These are phyloP conservation scores for Hydnomerulius pinastri DNA, from an alignment of 768 basidiomycete genomes.

Conservation along the genomic window DNA sequence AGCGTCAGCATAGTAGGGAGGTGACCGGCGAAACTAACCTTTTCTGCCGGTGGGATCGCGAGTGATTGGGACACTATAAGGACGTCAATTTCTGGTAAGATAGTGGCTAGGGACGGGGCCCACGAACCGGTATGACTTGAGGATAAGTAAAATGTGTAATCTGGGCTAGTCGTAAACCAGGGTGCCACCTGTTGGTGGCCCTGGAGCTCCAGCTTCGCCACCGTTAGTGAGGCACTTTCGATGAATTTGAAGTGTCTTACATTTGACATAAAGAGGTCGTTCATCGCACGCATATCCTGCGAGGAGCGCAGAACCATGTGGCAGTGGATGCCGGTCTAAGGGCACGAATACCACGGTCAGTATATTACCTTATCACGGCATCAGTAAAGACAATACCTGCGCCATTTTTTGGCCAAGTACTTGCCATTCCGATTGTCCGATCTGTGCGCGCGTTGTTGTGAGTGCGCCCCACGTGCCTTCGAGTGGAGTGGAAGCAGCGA, in stretches of 20 bases:
- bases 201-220: slow-evolving; percentile 25
- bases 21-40: slow-evolving; percentile 7
- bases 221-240: slow-evolving; percentile 1
- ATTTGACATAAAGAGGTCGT: slow-evolving; percentile 51
- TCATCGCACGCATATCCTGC: slow-evolving; percentile 48
- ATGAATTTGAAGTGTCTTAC: slow-evolving; percentile 17
- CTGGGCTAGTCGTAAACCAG: slow-evolving; percentile 43
- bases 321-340: slow-evolving; percentile 55
- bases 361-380: slow-evolving; percentile 2
- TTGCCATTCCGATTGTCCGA: slow-evolving; percentile 41
- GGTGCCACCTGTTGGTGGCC: slow-evolving; percentile 26
- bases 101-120: slow-evolving; percentile 3
- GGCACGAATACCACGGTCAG: slow-evolving; percentile 19
- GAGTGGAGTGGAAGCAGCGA: slow-evolving; percentile 50
- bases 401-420: slow-evolving; percentile 45
- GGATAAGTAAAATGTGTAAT: slow-evolving; percentile 46
- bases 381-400: slow-evolving; percentile 38
- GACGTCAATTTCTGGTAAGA: not conserved
- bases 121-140: slow-evolving; percentile 30
- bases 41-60: slow-evolving; percentile 3
- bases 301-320: slow-evolving; percentile 55
- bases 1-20: slow-evolving; percentile 12
- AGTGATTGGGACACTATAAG: slow-evolving; percentile 14
- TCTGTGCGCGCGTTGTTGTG: slow-evolving; percentile 27
- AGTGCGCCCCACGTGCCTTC: slow-evolving; percentile 30